phyloP scores from a whole-genome alignment of 2,329 filamentous ascomycete genomes.

The Blastomyces emzantsi region DNA sequence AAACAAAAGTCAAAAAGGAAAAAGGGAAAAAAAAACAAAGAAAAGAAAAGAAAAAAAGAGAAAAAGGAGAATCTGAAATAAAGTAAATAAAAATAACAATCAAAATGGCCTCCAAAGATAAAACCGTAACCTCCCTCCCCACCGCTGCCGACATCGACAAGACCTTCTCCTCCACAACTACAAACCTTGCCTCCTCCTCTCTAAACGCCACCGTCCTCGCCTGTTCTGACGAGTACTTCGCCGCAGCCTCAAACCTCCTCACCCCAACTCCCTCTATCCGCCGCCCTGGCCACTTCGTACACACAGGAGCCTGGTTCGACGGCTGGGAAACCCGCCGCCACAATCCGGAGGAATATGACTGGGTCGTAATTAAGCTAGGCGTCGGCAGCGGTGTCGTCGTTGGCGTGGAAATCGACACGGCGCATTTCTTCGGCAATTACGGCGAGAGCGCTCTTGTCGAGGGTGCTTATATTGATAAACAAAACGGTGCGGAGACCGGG shows the following conservation, averaged over 20 bases:
- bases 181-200: conserved; percentile 37
- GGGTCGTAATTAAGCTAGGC: conserved; percentile 51
- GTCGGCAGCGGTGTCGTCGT: conserved; percentile 36
- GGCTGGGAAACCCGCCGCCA: conserved; percentile 56
- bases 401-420: conserved; percentile 39
- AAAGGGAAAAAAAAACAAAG: not conserved
- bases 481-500: conserved; percentile 15
- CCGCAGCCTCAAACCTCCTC: conserved; percentile 49
- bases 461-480: conserved; percentile 21
- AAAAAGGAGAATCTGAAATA: not conserved
- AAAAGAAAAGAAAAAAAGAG: not conserved
- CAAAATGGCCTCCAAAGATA: conserved; percentile 19
- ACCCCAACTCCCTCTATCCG: conserved; percentile 49
- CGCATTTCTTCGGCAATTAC: conserved; percentile 39
- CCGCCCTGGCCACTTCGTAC: conserved; percentile 50
- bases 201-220: conserved; percentile 48
- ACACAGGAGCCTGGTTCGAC: conserved; percentile 56
- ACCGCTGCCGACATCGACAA: conserved; percentile 42
- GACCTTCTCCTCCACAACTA: conserved; percentile 40
- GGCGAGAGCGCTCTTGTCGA: conserved; percentile 36
- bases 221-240: conserved; percentile 55
- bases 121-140: conserved; percentile 31
- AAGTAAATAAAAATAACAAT: not conserved
- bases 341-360: conserved; percentile 50
- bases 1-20: not conserved